Evolutionary conservation across 1,284 basidiomycete species (phyloP), one percentile per base, ranked within the genome.

Genomic region (Puccinia polysora): DNA sequence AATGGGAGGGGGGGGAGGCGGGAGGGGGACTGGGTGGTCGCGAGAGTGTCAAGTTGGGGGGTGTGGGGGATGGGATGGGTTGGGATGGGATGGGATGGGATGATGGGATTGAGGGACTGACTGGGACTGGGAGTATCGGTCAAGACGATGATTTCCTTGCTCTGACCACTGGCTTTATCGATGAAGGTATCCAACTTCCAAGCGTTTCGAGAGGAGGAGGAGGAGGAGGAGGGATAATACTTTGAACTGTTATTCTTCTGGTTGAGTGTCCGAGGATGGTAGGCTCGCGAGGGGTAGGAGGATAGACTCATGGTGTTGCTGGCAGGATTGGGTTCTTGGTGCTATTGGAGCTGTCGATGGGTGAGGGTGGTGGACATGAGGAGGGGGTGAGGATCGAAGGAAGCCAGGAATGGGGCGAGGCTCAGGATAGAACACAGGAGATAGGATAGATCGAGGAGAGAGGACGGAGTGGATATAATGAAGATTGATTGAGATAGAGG

Each of bases 141-240:
- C 45, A 71, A 50, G 23, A 71, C 59, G 40, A 71, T 59, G 28
- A 71, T 71, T 71, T 71, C 68, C 52, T 50, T 62, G 7, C 49
- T 52, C 49, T 62, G 59, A n/a, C 68, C 68, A 62, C 58, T 62
- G 25, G 47, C 32, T 34, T 71, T 52, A 32, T 71, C 68, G 49
- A 62, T 28, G 32, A 71, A 71, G 68, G 68, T 71, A 59, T 71
- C 68, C 32, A 71, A 5, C 38, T 71, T 71, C 68, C 68, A 71
- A 32, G 55, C 56, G 32, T 59, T 55, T 30, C 53, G 49, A 56
- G 56, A 36, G 6, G 59, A 34, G 34, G n/a, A n/a, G n/a, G n/a
- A n/a, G n/a, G 43, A 45, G 43, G n/a, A 45, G 43, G n/a, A 45
- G 43, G n/a, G n/a, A n/a, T n/a, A n/a, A n/a, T n/a, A n/a, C n/a